Evolutionary conservation across 129 eudicot genomes (phyloP), one percentile per base, ranked within the genome.

Genomic region (Scalesia atractyloides): DNA sequence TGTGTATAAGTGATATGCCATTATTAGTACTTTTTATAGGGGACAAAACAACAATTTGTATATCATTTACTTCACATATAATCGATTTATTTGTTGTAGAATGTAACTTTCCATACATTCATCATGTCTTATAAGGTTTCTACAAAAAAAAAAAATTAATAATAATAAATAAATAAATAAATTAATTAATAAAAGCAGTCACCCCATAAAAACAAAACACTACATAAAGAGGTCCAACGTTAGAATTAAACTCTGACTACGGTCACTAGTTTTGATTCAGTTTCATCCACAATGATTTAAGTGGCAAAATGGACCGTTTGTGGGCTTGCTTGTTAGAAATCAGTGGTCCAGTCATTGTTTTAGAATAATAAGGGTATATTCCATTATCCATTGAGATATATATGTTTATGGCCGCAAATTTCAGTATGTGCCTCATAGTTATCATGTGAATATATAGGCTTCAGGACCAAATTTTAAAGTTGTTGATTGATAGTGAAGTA

Each of bases 231-330:
- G 19, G 54, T 49, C 54, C 7, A 49, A 49, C 54, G 18, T 15
- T 49, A 5, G 18, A 26, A 26, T 26, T 26, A 49, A 7, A 24
- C 8, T 16, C 24, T 2, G 20, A 52, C 58, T 2, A 18, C 59
- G 13, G 19, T 19, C 34, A 20, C 34, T 12, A 1, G 34, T 19
- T 56, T 56, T 56, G 62, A 11, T 58, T 24, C 16, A 0, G 16
- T 22, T 58, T 58, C 64, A 58, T 58, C 64, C 64, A 58, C 17
- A 58, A 58, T 37, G 6, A 58, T 5, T 24, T 4, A 22, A 58
- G 64, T 58, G 67, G 46, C 46, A 33, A n/a, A 34, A 26, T 59
- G 67, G 47, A 61, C 43, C 43, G 11, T 33, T 60, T 60, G 36
- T 57, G 36, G 34, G 63, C 36, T 22, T 57, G 65, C 17, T 59